These are phyloP conservation scores for Cicer arietinum DNA, from an alignment of 306 rosid species.

Conservation along the genomic window DNA sequence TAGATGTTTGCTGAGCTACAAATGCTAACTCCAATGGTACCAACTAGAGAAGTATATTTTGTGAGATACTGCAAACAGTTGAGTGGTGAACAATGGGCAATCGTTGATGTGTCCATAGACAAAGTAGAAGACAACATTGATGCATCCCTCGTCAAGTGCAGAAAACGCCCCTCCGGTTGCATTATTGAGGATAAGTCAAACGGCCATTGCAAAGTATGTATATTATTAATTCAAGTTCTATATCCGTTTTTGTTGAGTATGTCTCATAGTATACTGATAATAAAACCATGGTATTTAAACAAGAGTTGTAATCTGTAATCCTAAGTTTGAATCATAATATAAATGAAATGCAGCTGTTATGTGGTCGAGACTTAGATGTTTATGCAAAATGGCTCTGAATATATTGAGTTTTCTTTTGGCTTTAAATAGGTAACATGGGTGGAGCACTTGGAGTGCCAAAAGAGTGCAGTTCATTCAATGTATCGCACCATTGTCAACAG, in stretches of 20 bases:
- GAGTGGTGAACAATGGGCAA: constrained; percentile 84
- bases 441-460: constrained; percentile 95
- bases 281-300: no score
- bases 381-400: background rate
- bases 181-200: constrained; percentile 91
- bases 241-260: no score
- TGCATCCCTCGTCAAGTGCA: constrained; percentile 78
- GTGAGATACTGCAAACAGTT: constrained; percentile 83
- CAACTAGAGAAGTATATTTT: constrained; percentile 92
- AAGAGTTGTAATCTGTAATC: no score
- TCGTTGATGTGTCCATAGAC: constrained; percentile 88
- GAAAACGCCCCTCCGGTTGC: constrained; percentile 98
- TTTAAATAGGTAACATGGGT: constrained; percentile 84
- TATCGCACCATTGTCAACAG: constrained; percentile 78
- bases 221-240: background rate
- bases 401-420: background rate
- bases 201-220: constrained; percentile 91
- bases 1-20: constrained; percentile 98
- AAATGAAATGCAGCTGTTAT: no score
- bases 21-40: constrained; percentile 93
- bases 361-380: no score
- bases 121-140: constrained; percentile 89
- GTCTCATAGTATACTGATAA: no score
- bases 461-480: constrained; percentile 70
- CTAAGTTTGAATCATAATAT: no score